Conservation (phyloP, 495 filamentous ascomycete genomes). For the Neurospora sp. region DNA sequence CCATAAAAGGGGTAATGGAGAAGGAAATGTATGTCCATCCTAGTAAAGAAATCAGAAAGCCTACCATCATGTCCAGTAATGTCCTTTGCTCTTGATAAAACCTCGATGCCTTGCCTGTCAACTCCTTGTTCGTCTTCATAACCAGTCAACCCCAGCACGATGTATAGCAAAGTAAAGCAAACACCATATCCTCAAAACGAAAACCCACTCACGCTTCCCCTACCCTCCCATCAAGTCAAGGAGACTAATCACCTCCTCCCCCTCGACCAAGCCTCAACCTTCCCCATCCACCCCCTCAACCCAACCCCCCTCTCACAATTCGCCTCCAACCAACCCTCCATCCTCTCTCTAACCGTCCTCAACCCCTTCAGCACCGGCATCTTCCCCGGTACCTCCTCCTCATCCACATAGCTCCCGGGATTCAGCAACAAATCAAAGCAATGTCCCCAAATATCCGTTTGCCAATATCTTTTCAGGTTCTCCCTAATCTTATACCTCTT, state of each 20-base stretch:
- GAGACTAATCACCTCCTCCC: conserved; percentile 14
- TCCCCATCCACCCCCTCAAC: conserved; percentile 58
- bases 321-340: conserved; percentile 76
- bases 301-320: conserved; percentile 77
- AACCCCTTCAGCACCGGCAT: conserved; percentile 63
- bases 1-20: background rate
- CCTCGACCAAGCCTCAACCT: conserved; percentile 49
- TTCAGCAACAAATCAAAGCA: conserved; percentile 85
- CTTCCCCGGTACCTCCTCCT: conserved; percentile 41
- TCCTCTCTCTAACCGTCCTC: conserved; percentile 54
- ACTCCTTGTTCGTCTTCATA: background rate
- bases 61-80: background rate
- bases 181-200: background rate
- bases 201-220: too few relatives aligned
- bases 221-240: background rate
- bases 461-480: conserved; percentile 86
- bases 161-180: background rate
- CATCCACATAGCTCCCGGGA: conserved; percentile 51
- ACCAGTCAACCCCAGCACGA: background rate
- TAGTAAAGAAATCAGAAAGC: background rate
- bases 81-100: background rate
- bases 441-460: conserved; percentile 77
- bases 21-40: background rate
- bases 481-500: conserved; percentile 61
- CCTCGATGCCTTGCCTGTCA: background rate